Percentiles rank a stretch among this genome's conserved stretches.
phyloP scores from a whole-genome alignment of 768 basidiomycete genomes.

The Pleurotus tuber-regium region DNA sequence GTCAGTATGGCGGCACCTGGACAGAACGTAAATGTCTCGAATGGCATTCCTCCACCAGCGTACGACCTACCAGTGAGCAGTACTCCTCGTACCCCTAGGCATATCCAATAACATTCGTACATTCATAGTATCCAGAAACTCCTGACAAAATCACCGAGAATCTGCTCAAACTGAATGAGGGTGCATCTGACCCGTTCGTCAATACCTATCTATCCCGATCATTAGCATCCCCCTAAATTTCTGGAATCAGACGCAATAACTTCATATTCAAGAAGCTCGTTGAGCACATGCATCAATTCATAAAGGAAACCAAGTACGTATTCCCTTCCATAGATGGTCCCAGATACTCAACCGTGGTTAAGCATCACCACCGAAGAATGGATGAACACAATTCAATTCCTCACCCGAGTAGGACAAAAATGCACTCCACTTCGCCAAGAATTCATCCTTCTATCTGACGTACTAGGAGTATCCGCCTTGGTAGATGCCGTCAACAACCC shows the following conservation, averaged over 20 bases:
- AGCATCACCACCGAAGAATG: constrained; percentile 79
- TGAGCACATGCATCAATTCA: constrained; percentile 71
- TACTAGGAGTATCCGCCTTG: constrained; percentile 73
- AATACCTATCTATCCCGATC: background rate
- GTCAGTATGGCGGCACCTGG: background rate
- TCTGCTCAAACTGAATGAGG: constrained; percentile 11
- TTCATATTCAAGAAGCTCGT: constrained; percentile 47
- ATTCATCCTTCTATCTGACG: constrained; percentile 84
- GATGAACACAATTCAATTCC: constrained; percentile 72
- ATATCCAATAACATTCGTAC: background rate
- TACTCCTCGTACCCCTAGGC: background rate
- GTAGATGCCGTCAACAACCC: constrained; percentile 77
- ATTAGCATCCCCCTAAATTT: background rate
- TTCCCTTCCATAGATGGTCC: background rate
- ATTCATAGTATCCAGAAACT: constrained; percentile 8
- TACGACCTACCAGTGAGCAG: constrained; percentile 8
- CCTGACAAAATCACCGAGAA: constrained; percentile 14
- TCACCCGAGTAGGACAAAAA: constrained; percentile 72
- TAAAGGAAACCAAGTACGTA: constrained; percentile 56
- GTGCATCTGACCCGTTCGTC: background rate
- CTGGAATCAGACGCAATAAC: constrained; percentile 20
- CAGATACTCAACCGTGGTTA: background rate
- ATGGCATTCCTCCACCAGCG: constrained; percentile 10
- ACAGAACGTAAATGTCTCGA: constrained; percentile 5
- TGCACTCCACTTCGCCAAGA: constrained; percentile 70